Conservation (phyloP, 2,329 filamentous ascomycete species). For the Alternaria rosae region DNA sequence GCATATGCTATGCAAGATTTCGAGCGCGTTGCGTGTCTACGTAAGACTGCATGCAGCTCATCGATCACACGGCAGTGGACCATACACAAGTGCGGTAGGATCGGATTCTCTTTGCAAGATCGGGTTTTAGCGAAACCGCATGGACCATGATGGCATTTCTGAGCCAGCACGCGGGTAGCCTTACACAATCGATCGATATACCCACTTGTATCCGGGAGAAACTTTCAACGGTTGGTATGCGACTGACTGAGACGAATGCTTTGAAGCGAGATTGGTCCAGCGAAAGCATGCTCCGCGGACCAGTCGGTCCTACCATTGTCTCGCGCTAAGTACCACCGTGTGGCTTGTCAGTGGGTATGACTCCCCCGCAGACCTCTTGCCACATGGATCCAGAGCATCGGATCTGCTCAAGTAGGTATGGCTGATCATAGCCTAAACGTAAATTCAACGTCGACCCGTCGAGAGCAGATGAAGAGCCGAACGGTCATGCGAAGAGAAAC, state of each 20-base stretch:
- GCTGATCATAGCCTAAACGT: constrained; percentile 5
- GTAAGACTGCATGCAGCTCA: background rate
- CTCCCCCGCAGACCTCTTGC: background rate
- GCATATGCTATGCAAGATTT: background rate
- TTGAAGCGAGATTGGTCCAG: constrained; percentile 1
- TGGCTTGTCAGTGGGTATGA: background rate
- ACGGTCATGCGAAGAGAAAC: background rate
- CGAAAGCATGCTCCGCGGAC: background rate
- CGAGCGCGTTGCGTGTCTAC: background rate
- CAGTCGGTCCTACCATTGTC: constrained; percentile 2
- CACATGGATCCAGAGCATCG: background rate
- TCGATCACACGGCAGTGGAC: background rate
- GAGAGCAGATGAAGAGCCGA: background rate
- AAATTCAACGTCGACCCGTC: constrained; percentile 8
- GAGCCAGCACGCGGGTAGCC: background rate
- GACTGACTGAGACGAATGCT: background rate
- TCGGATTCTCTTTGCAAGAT: constrained; percentile 2
- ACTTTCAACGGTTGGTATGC: background rate
- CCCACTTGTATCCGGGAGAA: background rate
- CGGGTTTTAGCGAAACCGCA: constrained; percentile 8
- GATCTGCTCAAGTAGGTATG: constrained; percentile 6
- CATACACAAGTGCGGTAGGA: background rate
- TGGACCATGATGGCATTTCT: constrained; percentile 3
- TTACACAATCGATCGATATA: background rate
- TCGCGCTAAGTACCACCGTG: constrained; percentile 4